Percentiles rank a stretch among this genome's conserved stretches.
Conservation (phyloP, 352 stramenopile species). For the Phytophthora citricola region DNA sequence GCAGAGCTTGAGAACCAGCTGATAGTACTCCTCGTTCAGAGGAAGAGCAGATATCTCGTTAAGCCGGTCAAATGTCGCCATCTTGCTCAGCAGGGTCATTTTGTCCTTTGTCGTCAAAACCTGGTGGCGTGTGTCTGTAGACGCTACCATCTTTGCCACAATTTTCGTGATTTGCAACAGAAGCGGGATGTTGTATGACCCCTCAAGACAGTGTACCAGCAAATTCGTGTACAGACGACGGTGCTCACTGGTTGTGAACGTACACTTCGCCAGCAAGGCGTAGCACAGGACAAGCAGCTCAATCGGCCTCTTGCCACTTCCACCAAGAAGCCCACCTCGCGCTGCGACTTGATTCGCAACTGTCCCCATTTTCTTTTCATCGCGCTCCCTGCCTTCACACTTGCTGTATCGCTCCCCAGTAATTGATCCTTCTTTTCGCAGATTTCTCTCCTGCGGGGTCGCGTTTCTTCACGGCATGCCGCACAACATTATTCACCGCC, state of each 20-base stretch:
- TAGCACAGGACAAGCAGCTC: constrained; percentile 86
- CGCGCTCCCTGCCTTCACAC: constrained; percentile 25
- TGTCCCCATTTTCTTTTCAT: constrained; percentile 54
- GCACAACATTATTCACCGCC: constrained; percentile 84
- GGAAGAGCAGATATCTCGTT: constrained; percentile 87
- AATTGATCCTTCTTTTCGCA: constrained; percentile 57
- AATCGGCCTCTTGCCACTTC: constrained; percentile 68
- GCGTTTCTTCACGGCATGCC: constrained; percentile 70
- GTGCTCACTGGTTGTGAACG: constrained; percentile 75
- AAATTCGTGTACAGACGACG: constrained; percentile 85
- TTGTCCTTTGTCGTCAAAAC: constrained; percentile 90
- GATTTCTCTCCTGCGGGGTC: constrained; percentile 58
- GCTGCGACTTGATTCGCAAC: constrained; percentile 30
- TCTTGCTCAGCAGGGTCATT: constrained; percentile 87
- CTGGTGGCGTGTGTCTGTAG: constrained; percentile 58
- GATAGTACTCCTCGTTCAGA: constrained; percentile 84
- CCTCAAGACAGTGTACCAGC: constrained; percentile 86
- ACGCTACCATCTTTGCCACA: constrained; percentile 65
- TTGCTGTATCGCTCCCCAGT: constrained; percentile 33
- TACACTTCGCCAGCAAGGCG: constrained; percentile 79
- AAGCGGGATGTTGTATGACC: constrained; percentile 84
- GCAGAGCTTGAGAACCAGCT: constrained; percentile 78
- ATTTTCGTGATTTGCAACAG: constrained; percentile 87
- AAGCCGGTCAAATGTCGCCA: constrained; percentile 85
- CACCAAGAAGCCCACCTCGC: constrained; percentile 21